A percentile compares a stretch with the other conserved stretches of the same genome.
Conservation (phyloP, 2,329 filamentous ascomycete genomes). For the Boeremia exigua region DNA sequence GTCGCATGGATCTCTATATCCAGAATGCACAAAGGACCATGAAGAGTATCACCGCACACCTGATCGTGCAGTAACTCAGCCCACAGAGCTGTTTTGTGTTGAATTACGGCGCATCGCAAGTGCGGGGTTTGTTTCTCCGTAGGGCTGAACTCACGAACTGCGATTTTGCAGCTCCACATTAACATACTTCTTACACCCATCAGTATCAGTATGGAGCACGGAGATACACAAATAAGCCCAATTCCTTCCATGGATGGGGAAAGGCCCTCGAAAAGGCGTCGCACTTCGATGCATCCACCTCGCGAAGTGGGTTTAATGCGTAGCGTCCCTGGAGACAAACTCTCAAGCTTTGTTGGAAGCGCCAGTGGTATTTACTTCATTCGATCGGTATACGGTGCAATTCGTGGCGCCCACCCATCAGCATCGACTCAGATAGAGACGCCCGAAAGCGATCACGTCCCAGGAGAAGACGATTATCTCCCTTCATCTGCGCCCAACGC, state of each 20-base stretch:
- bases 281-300: slow-evolving; percentile 24
- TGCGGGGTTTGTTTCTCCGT: slow-evolving; percentile 22
- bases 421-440: slow-evolving; percentile 25
- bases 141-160: slow-evolving; percentile 2
- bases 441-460: slow-evolving; percentile 54
- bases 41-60: not conserved
- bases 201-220: slow-evolving; percentile 15
- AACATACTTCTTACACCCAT: not conserved
- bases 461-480: slow-evolving; percentile 64
- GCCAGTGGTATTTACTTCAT: slow-evolving; percentile 67
- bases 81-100: not conserved
- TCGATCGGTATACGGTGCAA: slow-evolving; percentile 59
- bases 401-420: slow-evolving; percentile 43
- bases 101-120: not conserved
- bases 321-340: slow-evolving; percentile 54
- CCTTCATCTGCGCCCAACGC: slow-evolving; percentile 30
- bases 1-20: too few species aligned
- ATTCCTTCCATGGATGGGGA: not conserved
- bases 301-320: slow-evolving; percentile 61
- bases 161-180: not conserved
- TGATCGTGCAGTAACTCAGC: not conserved
- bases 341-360: slow-evolving; percentile 63
- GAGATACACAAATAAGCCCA: slow-evolving; percentile 5
- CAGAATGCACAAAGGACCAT: not conserved
- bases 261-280: slow-evolving; percentile 22